Base-by-base conservation (phyloP, 1,284 basidiomycete species). In the Ceraceosorus guamensis region DNA sequence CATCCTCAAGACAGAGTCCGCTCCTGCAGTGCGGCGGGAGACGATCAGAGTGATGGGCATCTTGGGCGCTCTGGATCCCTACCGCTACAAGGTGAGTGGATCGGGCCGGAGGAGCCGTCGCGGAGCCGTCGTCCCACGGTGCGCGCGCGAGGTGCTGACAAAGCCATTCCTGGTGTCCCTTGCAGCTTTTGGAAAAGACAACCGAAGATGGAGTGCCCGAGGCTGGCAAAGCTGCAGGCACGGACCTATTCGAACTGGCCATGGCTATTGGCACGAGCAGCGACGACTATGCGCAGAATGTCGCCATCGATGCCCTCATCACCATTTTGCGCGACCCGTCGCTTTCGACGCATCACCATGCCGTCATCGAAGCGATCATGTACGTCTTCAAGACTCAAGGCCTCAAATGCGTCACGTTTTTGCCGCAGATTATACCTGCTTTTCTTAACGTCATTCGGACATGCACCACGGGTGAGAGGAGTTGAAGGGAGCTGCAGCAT, bases 351-450 rank as follows among this genome's bases (percentile, higher is more conserved):
- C 73, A 91, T 69, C 91, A 97, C 68, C 77, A 89, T 35, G 78
- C 79, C 47, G 93, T 93, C 58, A 93, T 98, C 64, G 92, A 98
- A 77, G 92, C 93, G 2, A 88, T 99, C 70, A 98, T 98, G 90
- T 89, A 92, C 59, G 97, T 99, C 63, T 98, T 98, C 83, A 91
- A 93, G 78, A 97, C 92, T 0, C 91, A 98, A 76, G 90, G 95
- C 6, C 79, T 98, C 70, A 91, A 92, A 80, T 97, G 92, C 76
- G 92, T 96, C 33, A 85, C 89, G 4, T 98, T 96, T 79, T 79
- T 98, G 37, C 90, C 93, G 46, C 71, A 96, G 88, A 96, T 99
- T 69, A 87, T 99, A 41, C 95, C 95, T 1, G 95, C 92, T 0
- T 96, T 98, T 78, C 84, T 95, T 31, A 80, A 83, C 48, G 93